Conservation (phyloP, 2,329 filamentous ascomycete species). For the Beauveria scarabaeidicola region DNA sequence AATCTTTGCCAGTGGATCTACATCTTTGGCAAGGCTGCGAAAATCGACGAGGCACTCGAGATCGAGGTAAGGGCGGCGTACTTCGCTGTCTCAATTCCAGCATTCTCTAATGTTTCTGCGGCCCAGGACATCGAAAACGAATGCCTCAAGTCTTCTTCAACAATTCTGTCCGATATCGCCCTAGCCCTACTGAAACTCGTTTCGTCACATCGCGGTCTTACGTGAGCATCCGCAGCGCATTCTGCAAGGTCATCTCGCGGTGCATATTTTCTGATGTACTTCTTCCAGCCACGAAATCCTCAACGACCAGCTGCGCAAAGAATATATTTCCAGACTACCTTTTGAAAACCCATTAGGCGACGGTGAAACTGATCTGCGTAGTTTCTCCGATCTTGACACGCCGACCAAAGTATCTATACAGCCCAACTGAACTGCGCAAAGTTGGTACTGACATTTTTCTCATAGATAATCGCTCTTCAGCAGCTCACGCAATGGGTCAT, state of each 20-base stretch:
- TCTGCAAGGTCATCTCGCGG: too few relatives aligned
- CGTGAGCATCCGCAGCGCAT: slow-evolving; percentile 47
- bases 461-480: slow-evolving; percentile 66
- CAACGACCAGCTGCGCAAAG: slow-evolving; percentile 84
- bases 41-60: slow-evolving; percentile 80
- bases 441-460: background rate
- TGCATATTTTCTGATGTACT: background rate
- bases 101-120: background rate
- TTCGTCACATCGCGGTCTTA: slow-evolving; percentile 86
- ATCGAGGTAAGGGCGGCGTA: slow-evolving; percentile 59
- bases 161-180: slow-evolving; percentile 70
- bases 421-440: background rate
- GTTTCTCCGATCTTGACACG: slow-evolving; percentile 74
- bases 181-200: slow-evolving; percentile 84
- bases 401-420: slow-evolving; percentile 59
- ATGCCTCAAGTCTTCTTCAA: slow-evolving; percentile 72
- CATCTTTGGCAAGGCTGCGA: slow-evolving; percentile 80
- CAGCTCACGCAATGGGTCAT: slow-evolving; percentile 86
- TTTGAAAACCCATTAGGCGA: slow-evolving; percentile 76
- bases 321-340: slow-evolving; percentile 76
- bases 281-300: slow-evolving; percentile 68
- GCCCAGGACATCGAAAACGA: slow-evolving; percentile 76
- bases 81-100: background rate
- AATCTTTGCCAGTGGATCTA: slow-evolving; percentile 90
- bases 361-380: slow-evolving; percentile 56